Percentiles rank a stretch among this genome's conserved stretches.
phyloP scores from a whole-genome alignment of 2,329 filamentous ascomycete species.

The Talaromyces sp. region DNA sequence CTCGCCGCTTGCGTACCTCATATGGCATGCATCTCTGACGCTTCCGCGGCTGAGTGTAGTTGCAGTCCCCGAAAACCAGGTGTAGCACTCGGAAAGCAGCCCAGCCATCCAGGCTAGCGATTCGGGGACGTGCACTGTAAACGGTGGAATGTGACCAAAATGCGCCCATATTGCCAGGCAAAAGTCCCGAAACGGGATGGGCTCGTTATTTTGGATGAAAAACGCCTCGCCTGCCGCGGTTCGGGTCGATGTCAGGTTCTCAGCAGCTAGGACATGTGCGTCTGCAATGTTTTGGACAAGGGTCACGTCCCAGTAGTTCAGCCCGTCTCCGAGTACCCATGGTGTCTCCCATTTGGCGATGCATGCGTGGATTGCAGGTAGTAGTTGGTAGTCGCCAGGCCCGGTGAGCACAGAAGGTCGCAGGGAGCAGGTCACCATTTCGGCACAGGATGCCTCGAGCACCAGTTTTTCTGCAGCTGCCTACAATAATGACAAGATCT shows the following conservation, averaged over 20 bases:
- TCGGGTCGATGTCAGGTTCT: slow-evolving; percentile 34
- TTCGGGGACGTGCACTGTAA: slow-evolving; percentile 45
- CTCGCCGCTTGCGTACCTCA: slow-evolving; percentile 48
- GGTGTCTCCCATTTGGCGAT: slow-evolving; percentile 39
- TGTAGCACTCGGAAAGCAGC: slow-evolving; percentile 41
- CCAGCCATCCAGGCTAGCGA: slow-evolving; percentile 45
- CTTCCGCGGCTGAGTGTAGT: slow-evolving; percentile 49
- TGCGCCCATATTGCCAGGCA: slow-evolving; percentile 39
- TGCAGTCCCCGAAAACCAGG: slow-evolving; percentile 42
- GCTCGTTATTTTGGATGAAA: slow-evolving; percentile 44
- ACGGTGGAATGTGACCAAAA: slow-evolving; percentile 47
- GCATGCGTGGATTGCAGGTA: slow-evolving; percentile 40
- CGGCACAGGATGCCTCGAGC: slow-evolving; percentile 27
- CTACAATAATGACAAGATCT: slow-evolving; percentile 17
- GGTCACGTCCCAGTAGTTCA: slow-evolving; percentile 41
- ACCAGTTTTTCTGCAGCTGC: slow-evolving; percentile 38
- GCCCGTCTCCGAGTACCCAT: slow-evolving; percentile 35
- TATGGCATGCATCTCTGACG: slow-evolving; percentile 50
- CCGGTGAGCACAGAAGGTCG: slow-evolving; percentile 41
- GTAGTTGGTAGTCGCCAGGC: slow-evolving; percentile 36
- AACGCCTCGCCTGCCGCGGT: slow-evolving; percentile 41
- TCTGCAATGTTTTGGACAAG: slow-evolving; percentile 41
- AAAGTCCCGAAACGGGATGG: slow-evolving; percentile 40
- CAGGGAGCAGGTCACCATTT: slow-evolving; percentile 35
- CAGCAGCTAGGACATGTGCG: slow-evolving; percentile 40